Conservation (phyloP, 2,329 filamentous ascomycete species). For the Aotearoamyces nothofagi region DNA sequence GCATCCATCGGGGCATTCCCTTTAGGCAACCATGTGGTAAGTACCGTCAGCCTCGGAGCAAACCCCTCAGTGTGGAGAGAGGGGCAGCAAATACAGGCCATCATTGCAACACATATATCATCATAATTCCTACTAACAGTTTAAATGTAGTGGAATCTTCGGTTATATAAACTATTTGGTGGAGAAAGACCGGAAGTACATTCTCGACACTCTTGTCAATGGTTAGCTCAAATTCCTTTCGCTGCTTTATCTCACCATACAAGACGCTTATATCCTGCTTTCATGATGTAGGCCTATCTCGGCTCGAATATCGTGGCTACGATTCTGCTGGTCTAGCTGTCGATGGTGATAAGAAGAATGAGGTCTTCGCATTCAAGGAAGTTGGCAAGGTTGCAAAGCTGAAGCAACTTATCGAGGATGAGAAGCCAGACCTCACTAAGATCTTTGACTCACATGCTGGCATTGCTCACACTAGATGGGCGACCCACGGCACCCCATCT, state of each 20-base stretch:
- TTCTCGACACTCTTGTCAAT: conserved; percentile 91
- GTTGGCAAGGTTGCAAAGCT: conserved; percentile 98
- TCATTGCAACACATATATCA: too few species aligned
- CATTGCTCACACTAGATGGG: conserved; percentile 98
- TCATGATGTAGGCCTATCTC: conserved; percentile 55
- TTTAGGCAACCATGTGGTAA: too few species aligned
- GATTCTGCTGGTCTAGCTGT: conserved; percentile 82
- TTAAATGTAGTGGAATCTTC: conserved; percentile 91
- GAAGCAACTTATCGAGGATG: conserved; percentile 77
- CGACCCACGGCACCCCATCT: conserved; percentile 89
- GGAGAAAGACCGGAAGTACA: conserved; percentile 95
- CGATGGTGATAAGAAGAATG: conserved; percentile 94
- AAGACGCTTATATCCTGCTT: conserved; percentile 16
- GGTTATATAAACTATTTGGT: conserved; percentile 98
- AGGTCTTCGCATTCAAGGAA: conserved; percentile 95
- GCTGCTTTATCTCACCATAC: conserved; percentile 5
- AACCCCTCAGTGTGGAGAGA: too few species aligned
- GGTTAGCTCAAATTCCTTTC: conserved; percentile 38
- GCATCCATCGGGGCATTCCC: too few species aligned
- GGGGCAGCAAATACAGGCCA: too few species aligned
- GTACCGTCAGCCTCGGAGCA: too few species aligned
- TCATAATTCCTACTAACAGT: too few species aligned
- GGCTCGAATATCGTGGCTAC: conserved; percentile 97
- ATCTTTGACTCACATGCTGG: conserved; percentile 96
- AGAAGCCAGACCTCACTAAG: conserved; percentile 74